These are phyloP conservation scores for Symmetrospora coprosmae DNA, from an alignment of 768 basidiomycete genomes.

Conservation along the genomic window DNA sequence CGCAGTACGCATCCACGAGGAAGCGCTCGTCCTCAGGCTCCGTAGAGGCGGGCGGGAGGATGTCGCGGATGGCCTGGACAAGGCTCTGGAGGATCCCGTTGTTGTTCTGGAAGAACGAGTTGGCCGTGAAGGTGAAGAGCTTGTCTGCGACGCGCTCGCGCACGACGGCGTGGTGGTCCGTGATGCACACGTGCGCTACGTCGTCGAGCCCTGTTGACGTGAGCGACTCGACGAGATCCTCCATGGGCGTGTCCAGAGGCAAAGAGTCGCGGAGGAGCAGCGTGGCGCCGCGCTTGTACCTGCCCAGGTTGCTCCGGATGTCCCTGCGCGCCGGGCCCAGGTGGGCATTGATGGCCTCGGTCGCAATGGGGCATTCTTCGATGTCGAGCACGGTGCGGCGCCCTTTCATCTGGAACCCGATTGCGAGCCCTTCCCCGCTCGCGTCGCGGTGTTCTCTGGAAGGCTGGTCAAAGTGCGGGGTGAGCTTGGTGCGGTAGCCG, in stretches of 20 bases:
- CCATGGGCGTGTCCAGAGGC: constrained; percentile 26
- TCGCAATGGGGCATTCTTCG: constrained; percentile 76
- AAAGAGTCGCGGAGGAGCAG: constrained; percentile 79
- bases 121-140: constrained; percentile 69
- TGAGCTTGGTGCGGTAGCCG: constrained; percentile 88
- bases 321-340: constrained; percentile 49
- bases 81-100: constrained; percentile 75
- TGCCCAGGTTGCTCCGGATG: constrained; percentile 51
- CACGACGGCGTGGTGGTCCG: constrained; percentile 62
- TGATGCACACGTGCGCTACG: constrained; percentile 58
- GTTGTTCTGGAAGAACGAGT: constrained; percentile 98
- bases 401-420: constrained; percentile 77
- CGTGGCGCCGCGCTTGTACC: constrained; percentile 75
- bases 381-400: constrained; percentile 69
- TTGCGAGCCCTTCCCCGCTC: constrained; percentile 49
- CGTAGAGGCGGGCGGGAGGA: constrained; percentile 42
- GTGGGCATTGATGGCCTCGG: constrained; percentile 58
- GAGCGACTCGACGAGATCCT: constrained; percentile 23
- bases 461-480: constrained; percentile 83
- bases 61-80: constrained; percentile 64
- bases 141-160: constrained; percentile 70
- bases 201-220: constrained; percentile 22
- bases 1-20: constrained; percentile 74
- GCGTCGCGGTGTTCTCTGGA: constrained; percentile 35
- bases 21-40: constrained; percentile 45